These are phyloP conservation scores for Candida quercuum DNA, from an alignment of 805 yeast species.

Conservation along the genomic window DNA sequence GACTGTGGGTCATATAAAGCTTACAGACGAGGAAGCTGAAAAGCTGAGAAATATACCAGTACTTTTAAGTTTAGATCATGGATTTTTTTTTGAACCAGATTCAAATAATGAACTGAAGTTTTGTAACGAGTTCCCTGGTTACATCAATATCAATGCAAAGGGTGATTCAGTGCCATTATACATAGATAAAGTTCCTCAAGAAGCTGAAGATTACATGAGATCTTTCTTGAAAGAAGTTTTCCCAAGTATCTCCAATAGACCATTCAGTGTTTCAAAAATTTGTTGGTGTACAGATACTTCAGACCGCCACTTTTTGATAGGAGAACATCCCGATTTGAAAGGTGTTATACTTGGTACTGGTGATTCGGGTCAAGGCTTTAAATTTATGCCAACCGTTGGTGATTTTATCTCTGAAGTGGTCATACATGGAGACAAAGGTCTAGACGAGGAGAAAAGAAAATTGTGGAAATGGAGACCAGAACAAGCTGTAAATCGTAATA, in stretches of 20 bases:
- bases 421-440: constrained; percentile 23
- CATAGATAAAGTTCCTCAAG: constrained; percentile 26
- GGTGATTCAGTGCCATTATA: constrained; percentile 27
- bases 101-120: constrained; percentile 29
- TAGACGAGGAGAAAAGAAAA: constrained; percentile 21
- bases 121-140: constrained; percentile 37
- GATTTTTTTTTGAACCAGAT: constrained; percentile 39
- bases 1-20: constrained; percentile 36
- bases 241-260: constrained; percentile 27
- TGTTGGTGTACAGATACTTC: constrained; percentile 36
- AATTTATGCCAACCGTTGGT: constrained; percentile 31
- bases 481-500: constrained; percentile 20
- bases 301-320: constrained; percentile 27
- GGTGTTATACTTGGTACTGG: constrained; percentile 29
- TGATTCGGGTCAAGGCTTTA: constrained; percentile 34
- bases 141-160: constrained; percentile 20
- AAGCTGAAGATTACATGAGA: constrained; percentile 29
- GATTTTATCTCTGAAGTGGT: constrained; percentile 27
- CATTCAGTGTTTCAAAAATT: constrained; percentile 25
- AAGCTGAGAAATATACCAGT: constrained; percentile 30
- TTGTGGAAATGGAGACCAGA: constrained; percentile 35
- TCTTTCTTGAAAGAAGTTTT: constrained; percentile 26
- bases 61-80: constrained; percentile 31
- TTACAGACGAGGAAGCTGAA: constrained; percentile 28
- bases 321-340: constrained; percentile 25